Conservation (phyloP, 108 stramenopile species). For the Cyclostephanos invisitatus region DNA sequence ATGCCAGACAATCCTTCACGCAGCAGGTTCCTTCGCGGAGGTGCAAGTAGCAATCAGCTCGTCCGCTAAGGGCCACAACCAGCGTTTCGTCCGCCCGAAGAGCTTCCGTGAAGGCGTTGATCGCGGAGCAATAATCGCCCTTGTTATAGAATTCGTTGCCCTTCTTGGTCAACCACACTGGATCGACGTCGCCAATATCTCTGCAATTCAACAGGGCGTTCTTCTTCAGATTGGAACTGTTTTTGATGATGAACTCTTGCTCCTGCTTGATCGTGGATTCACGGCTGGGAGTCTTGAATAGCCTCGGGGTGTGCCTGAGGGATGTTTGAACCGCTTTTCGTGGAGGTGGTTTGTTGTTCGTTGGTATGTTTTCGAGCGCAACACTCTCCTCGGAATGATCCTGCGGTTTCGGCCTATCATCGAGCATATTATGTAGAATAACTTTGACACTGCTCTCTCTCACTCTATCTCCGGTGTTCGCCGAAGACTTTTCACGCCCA, state of each 20-base stretch:
- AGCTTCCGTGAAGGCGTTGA: slow-evolving; percentile 57
- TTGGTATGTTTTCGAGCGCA: no score
- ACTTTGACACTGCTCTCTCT: neutral
- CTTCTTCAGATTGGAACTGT: slow-evolving; percentile 49
- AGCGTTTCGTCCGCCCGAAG: slow-evolving; percentile 37
- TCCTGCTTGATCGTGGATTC: slow-evolving; percentile 57
- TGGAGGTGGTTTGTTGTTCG: slow-evolving; percentile 38
- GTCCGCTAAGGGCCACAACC: slow-evolving; percentile 17
- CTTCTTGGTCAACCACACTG: slow-evolving; percentile 52
- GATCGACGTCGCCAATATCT: slow-evolving; percentile 51
- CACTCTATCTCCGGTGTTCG: neutral
- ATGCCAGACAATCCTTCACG: slow-evolving; percentile 36
- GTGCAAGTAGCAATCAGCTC: slow-evolving; percentile 48
- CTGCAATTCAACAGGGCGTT: slow-evolving; percentile 37
- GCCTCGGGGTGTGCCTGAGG: slow-evolving; percentile 59
- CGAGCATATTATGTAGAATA: neutral
- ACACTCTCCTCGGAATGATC: slow-evolving; percentile 2
- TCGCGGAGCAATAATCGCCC: slow-evolving; percentile 50
- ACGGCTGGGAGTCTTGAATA: slow-evolving; percentile 68
- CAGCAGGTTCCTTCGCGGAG: slow-evolving; percentile 29
- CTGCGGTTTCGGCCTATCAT: neutral
- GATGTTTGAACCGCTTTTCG: slow-evolving; percentile 20
- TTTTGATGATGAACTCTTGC: slow-evolving; percentile 63
- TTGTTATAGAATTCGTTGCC: slow-evolving; percentile 56
- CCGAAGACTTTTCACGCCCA: neutral